A percentile compares a stretch with the other conserved stretches of the same genome.
Conservation (phyloP, 2,329 filamentous ascomycete genomes). For the Colletotrichum viniferum region DNA sequence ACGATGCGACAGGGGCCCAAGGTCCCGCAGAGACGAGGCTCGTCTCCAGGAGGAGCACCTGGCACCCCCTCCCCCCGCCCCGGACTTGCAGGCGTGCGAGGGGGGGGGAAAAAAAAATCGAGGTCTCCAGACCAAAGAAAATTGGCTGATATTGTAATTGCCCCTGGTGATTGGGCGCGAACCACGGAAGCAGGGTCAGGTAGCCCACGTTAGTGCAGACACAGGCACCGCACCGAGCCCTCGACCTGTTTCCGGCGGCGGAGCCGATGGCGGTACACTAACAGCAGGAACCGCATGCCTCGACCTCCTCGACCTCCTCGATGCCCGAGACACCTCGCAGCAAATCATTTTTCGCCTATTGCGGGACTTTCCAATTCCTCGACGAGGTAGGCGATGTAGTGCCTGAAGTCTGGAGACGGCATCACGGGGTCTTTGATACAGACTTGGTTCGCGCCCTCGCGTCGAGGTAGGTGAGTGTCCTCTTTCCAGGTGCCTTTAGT, state of each 20-base stretch:
- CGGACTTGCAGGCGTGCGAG: background rate
- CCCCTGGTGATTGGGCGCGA: slow-evolving; percentile 8
- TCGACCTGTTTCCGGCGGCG: background rate
- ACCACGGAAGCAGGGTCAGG: background rate
- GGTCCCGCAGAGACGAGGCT: background rate
- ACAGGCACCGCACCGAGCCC: background rate
- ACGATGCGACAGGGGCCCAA: background rate
- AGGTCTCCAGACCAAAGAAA: slow-evolving; percentile 10
- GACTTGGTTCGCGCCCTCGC: background rate
- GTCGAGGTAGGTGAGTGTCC: background rate
- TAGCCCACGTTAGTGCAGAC: background rate
- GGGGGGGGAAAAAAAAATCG: background rate
- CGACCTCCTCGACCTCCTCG: background rate
- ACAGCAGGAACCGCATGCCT: background rate
- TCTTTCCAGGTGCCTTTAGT: background rate
- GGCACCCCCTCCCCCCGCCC: background rate
- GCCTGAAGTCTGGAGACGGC: background rate
- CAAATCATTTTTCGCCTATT: background rate
- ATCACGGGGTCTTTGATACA: background rate
- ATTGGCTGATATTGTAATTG: slow-evolving; percentile 11
- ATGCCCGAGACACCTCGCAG: background rate
- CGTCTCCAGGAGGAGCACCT: background rate
- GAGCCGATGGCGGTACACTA: background rate
- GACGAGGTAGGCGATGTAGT: background rate
- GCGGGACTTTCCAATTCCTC: background rate